Percentiles rank a stretch among this genome's conserved stretches.
Conservation (phyloP, 2,329 filamentous ascomycete genomes). For the Sporothrix euskadiensis region DNA sequence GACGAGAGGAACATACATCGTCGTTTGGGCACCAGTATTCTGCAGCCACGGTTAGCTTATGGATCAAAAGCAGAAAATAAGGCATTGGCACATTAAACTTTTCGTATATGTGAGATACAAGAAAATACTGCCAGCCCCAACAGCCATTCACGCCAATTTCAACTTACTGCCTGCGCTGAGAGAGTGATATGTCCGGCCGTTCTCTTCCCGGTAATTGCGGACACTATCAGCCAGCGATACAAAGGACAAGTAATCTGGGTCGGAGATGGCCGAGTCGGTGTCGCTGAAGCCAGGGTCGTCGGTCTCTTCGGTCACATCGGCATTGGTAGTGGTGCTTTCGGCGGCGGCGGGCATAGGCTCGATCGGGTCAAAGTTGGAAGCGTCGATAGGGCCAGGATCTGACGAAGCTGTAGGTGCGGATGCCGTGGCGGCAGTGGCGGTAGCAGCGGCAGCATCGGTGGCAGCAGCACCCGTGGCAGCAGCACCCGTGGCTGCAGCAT, state of each 20-base stretch:
- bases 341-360: neutral
- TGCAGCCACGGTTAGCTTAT: neutral
- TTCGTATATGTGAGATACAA: too few species aligned
- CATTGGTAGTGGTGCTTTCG: neutral
- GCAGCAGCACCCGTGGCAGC: too few species aligned
- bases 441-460: neutral
- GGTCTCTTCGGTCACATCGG: slow-evolving; percentile 9
- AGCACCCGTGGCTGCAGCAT: too few species aligned
- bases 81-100: neutral
- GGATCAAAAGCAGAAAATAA: neutral
- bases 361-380: neutral
- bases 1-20: slow-evolving; percentile 22
- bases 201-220: slow-evolving; percentile 29
- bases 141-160: neutral
- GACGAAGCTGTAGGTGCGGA: neutral
- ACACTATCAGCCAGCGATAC: slow-evolving; percentile 29
- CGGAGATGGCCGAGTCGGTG: slow-evolving; percentile 25
- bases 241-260: slow-evolving; percentile 19
- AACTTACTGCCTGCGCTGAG: slow-evolving; percentile 30
- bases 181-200: slow-evolving; percentile 31
- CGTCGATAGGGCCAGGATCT: neutral
- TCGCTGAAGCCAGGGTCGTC: slow-evolving; percentile 23
- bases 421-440: neutral
- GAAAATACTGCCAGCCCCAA: too few species aligned
- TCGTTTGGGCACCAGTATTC: slow-evolving; percentile 32